Evolutionary conservation across 257 asterid species (phyloP), one percentile per base, ranked within the genome.

Genomic region (Forsythia suspensa): DNA sequence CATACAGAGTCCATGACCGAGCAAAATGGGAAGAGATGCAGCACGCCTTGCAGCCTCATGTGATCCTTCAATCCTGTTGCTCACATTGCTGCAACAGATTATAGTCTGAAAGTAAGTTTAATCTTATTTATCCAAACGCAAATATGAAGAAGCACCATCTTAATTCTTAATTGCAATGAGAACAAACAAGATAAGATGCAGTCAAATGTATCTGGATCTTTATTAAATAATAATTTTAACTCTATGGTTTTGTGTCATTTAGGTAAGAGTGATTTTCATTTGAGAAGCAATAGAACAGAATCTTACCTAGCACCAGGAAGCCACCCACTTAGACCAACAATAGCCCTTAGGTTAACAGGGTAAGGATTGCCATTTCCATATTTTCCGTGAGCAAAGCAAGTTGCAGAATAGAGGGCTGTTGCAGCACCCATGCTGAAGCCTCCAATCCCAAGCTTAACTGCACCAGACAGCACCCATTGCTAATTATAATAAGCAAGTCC

Each of bases 401-500:
- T 89, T 34, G 91, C 99, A 21, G 99, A 96, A 80, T 94, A 94
- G 70, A 96, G 90, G 3, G 99, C 96, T 70, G 90, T 87, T 59
- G 98, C 98, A 73, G 95, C 96, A 41, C 99, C 99, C 98, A 94
- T 94, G 82, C 98, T 92, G 90, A 96, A 96, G 75, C 99, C 99
- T 81, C 98, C 98, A 36, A 94, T 88, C 7, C 98, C 99, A 78
- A 94, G 96, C 85, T 91, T 94, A 82, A 96, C 99, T 94, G 89
- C 85, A 81, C 76, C 57, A 36, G 42, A 42, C 43, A 34, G 68
- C 59, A 40, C 5, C 29, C 39, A 72, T 68, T 57, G 7, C 36
- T 71, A 5, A 72, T 43, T 73, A 76, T 15, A 20, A 41, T 57
- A 66, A 68, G 65, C 74, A 43, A 61, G 29, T 67, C 29, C 57